phyloP scores from a whole-genome alignment of 441 rosid species.

The Francoa sonchifolia region DNA sequence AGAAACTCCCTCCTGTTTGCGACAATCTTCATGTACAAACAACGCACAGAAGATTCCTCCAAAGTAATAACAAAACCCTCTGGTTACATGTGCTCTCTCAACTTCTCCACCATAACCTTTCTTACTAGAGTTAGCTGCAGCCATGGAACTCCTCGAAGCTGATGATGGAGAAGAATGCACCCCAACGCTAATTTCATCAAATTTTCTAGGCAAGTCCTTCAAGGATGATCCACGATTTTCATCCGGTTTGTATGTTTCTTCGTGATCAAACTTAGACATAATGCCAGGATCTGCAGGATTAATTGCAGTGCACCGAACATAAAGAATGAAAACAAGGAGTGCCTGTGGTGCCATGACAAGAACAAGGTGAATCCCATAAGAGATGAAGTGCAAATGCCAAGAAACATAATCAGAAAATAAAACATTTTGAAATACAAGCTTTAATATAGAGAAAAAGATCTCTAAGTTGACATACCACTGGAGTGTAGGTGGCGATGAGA shows the following conservation, averaged over 20 bases:
- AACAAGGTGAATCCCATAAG: slow-evolving; percentile 1
- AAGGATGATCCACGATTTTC: slow-evolving; percentile 22
- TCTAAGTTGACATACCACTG: slow-evolving; percentile 43
- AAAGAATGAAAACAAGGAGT: slow-evolving; percentile 48
- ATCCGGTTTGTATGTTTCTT: slow-evolving; percentile 16
- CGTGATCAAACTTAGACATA: slow-evolving; percentile 40
- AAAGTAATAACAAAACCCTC: slow-evolving; percentile 16
- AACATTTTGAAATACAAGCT: slow-evolving; percentile 3
- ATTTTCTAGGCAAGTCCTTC: slow-evolving; percentile 32
- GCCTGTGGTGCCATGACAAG: slow-evolving; percentile 29
- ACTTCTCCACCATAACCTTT: slow-evolving; percentile 53
- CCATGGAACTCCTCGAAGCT: slow-evolving; percentile 56
- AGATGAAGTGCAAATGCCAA: neutral
- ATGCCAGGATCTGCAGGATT: slow-evolving; percentile 73
- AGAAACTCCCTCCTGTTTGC: slow-evolving; percentile 25
- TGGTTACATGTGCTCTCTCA: slow-evolving; percentile 22
- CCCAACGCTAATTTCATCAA: slow-evolving; percentile 49
- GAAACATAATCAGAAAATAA: slow-evolving; percentile 3
- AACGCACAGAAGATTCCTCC: slow-evolving; percentile 40
- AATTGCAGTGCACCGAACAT: slow-evolving; percentile 60
- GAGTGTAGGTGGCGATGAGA: slow-evolving; percentile 39
- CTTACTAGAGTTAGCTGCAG: slow-evolving; percentile 46
- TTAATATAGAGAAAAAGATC: neutral
- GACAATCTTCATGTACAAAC: slow-evolving; percentile 60
- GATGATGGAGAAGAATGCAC: slow-evolving; percentile 62